Conservation (phyloP, 2,329 filamentous ascomycete genomes). For the Cladosporium colombiae region DNA sequence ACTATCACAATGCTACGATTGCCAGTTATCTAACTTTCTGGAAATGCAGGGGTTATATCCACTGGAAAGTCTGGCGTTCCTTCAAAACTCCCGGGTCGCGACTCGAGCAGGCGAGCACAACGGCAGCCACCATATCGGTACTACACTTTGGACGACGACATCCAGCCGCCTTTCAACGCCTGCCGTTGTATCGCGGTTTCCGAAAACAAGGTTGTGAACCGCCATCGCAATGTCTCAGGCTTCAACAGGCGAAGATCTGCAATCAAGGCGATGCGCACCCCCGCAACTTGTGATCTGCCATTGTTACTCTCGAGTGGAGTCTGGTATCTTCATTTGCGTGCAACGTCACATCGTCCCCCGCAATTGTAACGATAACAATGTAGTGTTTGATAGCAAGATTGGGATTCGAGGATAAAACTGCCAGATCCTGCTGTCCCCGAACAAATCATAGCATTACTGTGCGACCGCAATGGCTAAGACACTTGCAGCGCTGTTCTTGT, state of each 20-base stretch:
- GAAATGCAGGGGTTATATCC: not conserved
- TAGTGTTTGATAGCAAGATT: not conserved
- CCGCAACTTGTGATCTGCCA: constrained; percentile 7
- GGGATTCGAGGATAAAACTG: not conserved
- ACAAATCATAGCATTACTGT: not conserved
- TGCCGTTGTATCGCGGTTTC: not conserved
- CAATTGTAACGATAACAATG: constrained; percentile 3
- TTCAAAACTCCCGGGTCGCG: not conserved
- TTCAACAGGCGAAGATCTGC: constrained; percentile 7
- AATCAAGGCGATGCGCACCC: not conserved
- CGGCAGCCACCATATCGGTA: not conserved
- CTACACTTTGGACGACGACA: not conserved
- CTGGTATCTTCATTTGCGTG: constrained; percentile 1
- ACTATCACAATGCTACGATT: not conserved
- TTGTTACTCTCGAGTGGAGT: constrained; percentile 12
- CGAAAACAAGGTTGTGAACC: not conserved
- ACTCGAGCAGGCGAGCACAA: not conserved
- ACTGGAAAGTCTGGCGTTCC: not conserved
- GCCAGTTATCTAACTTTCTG: not conserved
- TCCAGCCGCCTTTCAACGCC: not conserved
- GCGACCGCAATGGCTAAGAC: not conserved
- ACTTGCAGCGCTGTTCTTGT: not conserved
- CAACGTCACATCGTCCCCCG: constrained; percentile 14
- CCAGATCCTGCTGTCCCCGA: not conserved
- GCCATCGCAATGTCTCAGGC: not conserved